Percentiles rank a stretch among this genome's conserved stretches.
Evolutionary conservation across 2,329 filamentous ascomycete genomes (phyloP).

Genomic region (Phyllosticta ampelicida): DNA sequence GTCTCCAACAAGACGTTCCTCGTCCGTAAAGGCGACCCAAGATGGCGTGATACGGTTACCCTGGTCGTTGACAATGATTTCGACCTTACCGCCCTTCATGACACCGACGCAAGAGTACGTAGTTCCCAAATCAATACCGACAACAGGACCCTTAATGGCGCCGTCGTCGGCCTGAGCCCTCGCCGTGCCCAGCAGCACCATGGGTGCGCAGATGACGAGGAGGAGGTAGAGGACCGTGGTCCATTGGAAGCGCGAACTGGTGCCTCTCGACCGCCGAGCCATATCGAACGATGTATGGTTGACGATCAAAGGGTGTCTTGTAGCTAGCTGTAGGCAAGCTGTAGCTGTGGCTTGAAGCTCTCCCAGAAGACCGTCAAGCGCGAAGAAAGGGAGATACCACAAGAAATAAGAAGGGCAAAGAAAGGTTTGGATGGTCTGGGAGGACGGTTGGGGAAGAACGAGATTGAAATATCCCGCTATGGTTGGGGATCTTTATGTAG

Average conservation of each 20-base stretch:
- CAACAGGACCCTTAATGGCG: constrained; percentile 33
- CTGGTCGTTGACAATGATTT: constrained; percentile 36
- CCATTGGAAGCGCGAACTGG: constrained; percentile 69
- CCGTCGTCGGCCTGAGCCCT: constrained; percentile 59
- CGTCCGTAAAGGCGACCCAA: constrained; percentile 93
- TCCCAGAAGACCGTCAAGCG: background rate
- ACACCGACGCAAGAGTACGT: constrained; percentile 28
- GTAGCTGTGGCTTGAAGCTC: constrained; percentile 1
- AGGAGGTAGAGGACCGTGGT: constrained; percentile 85
- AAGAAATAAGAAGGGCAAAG: constrained; percentile 1
- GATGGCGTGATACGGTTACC: constrained; percentile 44
- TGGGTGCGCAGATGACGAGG: constrained; percentile 72
- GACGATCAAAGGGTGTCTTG: background rate
- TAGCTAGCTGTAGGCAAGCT: background rate
- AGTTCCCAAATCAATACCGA: constrained; percentile 28
- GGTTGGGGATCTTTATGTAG: constrained; percentile 10
- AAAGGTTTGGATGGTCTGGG: background rate
- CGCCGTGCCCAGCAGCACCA: constrained; percentile 69
- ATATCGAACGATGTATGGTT: constrained; percentile 25
- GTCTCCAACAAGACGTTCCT: constrained; percentile 94
- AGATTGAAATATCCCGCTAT: too few species aligned
- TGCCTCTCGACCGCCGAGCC: constrained; percentile 48
- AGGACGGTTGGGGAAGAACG: too few species aligned
- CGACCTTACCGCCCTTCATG: constrained; percentile 33
- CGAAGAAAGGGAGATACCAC: constrained; percentile 5